phyloP scores from a whole-genome alignment of 805 yeast genomes.

The Candida nemodendra region DNA sequence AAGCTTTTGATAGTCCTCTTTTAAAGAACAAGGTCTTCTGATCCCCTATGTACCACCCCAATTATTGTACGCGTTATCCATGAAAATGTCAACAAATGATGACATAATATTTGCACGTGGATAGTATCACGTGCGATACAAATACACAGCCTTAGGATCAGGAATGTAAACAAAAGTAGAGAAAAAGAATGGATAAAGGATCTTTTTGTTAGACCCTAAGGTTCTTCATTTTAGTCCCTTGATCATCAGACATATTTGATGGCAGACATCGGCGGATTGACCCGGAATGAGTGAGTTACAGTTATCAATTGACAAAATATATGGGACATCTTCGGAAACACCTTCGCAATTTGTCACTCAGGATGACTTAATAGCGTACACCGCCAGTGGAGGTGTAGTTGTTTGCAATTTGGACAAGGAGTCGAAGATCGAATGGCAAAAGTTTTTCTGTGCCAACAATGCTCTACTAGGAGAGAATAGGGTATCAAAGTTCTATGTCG shows the following conservation, averaged over 20 bases:
- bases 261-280: too few relatives aligned
- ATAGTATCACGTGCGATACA: too few relatives aligned
- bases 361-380: conserved; percentile 46
- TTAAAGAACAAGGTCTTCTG: background rate
- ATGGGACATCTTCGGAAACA: conserved; percentile 48
- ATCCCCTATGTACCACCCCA: background rate
- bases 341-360: conserved; percentile 41
- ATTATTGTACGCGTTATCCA: background rate
- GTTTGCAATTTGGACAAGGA: conserved; percentile 37
- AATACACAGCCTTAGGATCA: too few relatives aligned
- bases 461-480: conserved; percentile 3
- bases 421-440: conserved; percentile 32
- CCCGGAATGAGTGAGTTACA: conserved; percentile 18
- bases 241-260: too few relatives aligned
- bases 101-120: too few relatives aligned
- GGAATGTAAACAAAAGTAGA: too few relatives aligned
- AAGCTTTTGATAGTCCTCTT: conserved; percentile 10
- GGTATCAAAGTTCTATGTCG: background rate
- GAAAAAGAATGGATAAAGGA: too few relatives aligned
- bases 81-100: background rate
- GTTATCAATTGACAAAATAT: conserved; percentile 30
- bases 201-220: too few relatives aligned
- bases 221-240: too few relatives aligned
- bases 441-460: conserved; percentile 53
- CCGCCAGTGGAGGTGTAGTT: conserved; percentile 61